Conservation (phyloP, 2,329 filamentous ascomycete genomes). For the Dothiorella sarmentorum region DNA sequence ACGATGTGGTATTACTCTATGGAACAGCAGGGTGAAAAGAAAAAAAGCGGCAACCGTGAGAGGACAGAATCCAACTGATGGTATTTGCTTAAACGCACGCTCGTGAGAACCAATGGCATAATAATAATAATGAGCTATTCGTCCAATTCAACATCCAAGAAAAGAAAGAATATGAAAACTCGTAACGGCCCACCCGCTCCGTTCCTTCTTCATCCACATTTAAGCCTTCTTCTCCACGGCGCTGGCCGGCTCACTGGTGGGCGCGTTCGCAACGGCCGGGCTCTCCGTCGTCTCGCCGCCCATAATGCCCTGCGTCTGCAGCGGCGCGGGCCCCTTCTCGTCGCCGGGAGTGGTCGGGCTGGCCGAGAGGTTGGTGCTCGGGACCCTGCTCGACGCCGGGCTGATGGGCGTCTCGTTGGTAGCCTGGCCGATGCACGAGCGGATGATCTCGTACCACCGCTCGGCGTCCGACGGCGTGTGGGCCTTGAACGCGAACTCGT, state of each 20-base stretch:
- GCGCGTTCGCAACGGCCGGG: slow-evolving; percentile 2
- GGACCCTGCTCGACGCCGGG: slow-evolving; percentile 35
- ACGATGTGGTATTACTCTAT: background rate
- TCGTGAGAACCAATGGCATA: too few species aligned
- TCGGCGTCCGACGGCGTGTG: slow-evolving; percentile 74
- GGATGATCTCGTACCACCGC: slow-evolving; percentile 79
- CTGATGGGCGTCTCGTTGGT: slow-evolving; percentile 40
- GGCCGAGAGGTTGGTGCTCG: slow-evolving; percentile 23
- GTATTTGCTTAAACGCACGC: too few species aligned
- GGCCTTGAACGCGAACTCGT: slow-evolving; percentile 85
- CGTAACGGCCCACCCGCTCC: background rate
- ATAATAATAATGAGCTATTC: background rate
- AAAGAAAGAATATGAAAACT: background rate
- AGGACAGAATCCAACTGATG: too few species aligned
- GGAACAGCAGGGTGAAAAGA: background rate
- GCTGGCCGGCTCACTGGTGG: slow-evolving; percentile 21
- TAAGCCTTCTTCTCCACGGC: slow-evolving; percentile 29
- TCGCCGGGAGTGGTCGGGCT: slow-evolving; percentile 17
- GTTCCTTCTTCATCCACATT: background rate
- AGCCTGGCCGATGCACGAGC: slow-evolving; percentile 53
- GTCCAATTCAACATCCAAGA: background rate
- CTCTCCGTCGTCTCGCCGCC: slow-evolving; percentile 22
- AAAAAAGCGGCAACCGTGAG: too few species aligned
- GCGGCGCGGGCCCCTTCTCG: slow-evolving; percentile 24
- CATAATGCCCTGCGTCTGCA: slow-evolving; percentile 34